Base-by-base conservation (phyloP, 768 basidiomycete species). In the Psilocybe sp. region DNA sequence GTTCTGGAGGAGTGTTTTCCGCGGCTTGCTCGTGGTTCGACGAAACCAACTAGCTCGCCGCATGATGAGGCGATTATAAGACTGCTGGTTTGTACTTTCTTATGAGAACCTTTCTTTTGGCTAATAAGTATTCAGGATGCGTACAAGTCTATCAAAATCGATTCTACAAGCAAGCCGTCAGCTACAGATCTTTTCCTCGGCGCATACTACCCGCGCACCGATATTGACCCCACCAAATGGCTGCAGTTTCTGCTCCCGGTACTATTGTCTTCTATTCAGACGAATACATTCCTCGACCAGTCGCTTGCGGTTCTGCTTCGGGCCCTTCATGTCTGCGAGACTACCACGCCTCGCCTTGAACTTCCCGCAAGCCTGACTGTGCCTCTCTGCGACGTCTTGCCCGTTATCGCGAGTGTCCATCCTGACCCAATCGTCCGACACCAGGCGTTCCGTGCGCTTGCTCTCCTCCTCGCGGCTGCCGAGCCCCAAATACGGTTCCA, bases 321-420 rank as follows among this genome's bases (percentile, higher is more conserved):
- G 34, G 49, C 62, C 10, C 62, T 78, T 2, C 59, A 66, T 50
- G 56, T 58, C 16, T 51, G 56, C 11, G 55, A 62, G 38, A 55
- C 50, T 13, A 39, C 42, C 32, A 40, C 36, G 14, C 51, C 54
- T 5, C 53, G 54, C 1, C 48, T 52, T 12, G 49, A 64, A 38
- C 64, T 76, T 9, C 62, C 78, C 2, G 66, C 72, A 4, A 80
- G 84, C 2, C 60, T 81, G 1, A 64, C 76, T 4, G 57, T 69
- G 4, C 75, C 81, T 2, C 70, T 88, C 1, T 72, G 72, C 36
- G 69, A 72, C 4, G 56, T 81, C 8, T 64, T 89, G 23, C 76
- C 82, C 1, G 67, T 74, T 2, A 57, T 89, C 28, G 82, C 84
- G 11, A 82, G 84, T 57, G 74, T 70, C 2, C 85, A 89, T 59